Base-by-base conservation (phyloP, 139 green algal genomes). In the Chlorella sp. region DNA sequence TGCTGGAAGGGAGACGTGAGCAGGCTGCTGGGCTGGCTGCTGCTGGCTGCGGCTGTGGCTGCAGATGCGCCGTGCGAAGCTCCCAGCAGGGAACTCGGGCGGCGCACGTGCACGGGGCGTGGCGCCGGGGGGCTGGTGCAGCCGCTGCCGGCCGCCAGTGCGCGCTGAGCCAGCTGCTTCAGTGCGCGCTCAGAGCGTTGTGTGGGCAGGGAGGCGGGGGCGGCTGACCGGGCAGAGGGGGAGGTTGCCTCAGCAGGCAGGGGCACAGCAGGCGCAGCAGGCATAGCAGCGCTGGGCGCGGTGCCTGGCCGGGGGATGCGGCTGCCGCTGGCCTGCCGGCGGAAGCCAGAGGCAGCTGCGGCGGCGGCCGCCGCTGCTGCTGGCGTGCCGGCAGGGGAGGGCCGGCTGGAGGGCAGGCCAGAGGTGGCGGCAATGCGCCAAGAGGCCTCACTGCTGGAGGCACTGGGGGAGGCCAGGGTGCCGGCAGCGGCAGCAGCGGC, bases 121-220 rank as follows among this genome's bases (percentile, higher is more conserved):
- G 25, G 70, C 13, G 25, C 70, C 39, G 39, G 70, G 2, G 39
- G 70, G 70, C 70, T 78, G 70, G 39, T 62, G 69, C 68, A 7
- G 68, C 68, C 26, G 68, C 69, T 44, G 39, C 70, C 70, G 26
- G 41, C 26, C 18, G 69, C 69, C 38, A 57, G 38, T 36, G 38
- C 69, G 25, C 38, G 69, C 38, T 57, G 69, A 5, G 69, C 69
- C 41, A 57, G 69, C 38, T 76, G 69, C 38, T 76, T 76, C 28
- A 74, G 36, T 12, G 68, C 68, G 21, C 32, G 69, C 69, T 76
- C 38, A n/a, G 69, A 76, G 36, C 69, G 69, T 9, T 34, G 69
- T 0, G 9, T 9, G 38, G 25, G 28, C 64, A 36, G 9, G 32
- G 39, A 12, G 16, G 38, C 69, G 0, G 38, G 51, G 23, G 23